phyloP scores from a whole-genome alignment of 768 basidiomycete genomes.

The Crassisporium funariophilum region DNA sequence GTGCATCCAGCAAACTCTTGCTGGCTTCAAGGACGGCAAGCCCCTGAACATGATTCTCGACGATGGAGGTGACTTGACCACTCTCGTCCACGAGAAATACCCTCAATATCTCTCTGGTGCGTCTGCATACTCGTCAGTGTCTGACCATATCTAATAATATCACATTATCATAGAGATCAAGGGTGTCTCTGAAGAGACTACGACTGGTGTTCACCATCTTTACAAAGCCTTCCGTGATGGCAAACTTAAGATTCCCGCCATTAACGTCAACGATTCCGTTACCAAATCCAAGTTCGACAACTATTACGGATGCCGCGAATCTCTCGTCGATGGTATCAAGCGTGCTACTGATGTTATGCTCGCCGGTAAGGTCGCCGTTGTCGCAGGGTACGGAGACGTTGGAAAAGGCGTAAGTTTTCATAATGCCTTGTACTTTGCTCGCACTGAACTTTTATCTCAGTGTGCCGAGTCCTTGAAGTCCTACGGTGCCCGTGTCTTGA shows the following conservation, averaged over 20 bases:
- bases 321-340: slow-evolving; percentile 99
- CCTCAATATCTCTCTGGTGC: slow-evolving; percentile 82
- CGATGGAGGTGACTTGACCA: slow-evolving; percentile 97
- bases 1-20: slow-evolving; percentile 96
- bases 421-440: not conserved
- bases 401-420: slow-evolving; percentile 90
- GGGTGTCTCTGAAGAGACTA: slow-evolving; percentile 98
- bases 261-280: slow-evolving; percentile 99
- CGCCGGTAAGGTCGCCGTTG: slow-evolving; percentile 98
- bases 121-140: slow-evolving; percentile 9
- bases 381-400: slow-evolving; percentile 98
- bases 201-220: slow-evolving; percentile 98
- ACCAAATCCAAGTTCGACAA: slow-evolving; percentile 99
- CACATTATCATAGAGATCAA: slow-evolving; percentile 60
- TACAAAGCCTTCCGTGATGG: slow-evolving; percentile 98
- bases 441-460: slow-evolving; percentile 25
- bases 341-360: slow-evolving; percentile 99
- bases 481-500: slow-evolving; percentile 95
- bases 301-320: slow-evolving; percentile 99
- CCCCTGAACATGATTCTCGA: slow-evolving; percentile 98
- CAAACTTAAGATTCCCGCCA: slow-evolving; percentile 94
- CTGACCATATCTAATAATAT: slow-evolving; percentile 9
- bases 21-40: slow-evolving; percentile 84
- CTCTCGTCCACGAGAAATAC: slow-evolving; percentile 93
- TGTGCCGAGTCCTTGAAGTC: slow-evolving; percentile 96